Conservation (phyloP, 2,329 filamentous ascomycete species). For the Pseudocercospora fuligena region DNA sequence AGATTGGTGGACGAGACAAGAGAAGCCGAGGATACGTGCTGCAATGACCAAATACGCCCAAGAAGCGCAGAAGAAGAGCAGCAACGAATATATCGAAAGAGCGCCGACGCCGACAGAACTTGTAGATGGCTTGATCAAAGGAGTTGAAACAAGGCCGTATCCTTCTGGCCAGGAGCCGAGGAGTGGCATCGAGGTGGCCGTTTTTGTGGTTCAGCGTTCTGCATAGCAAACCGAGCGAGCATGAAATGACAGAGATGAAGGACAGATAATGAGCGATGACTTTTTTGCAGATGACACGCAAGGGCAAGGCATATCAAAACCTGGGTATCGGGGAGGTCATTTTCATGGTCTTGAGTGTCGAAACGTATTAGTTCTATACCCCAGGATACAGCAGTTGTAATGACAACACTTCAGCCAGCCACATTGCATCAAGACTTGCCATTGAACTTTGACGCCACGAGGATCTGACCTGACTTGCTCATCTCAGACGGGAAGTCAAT, state of each 20-base stretch:
- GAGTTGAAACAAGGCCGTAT: constrained; percentile 59
- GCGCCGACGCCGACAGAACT: constrained; percentile 55
- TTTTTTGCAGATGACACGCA: neutral
- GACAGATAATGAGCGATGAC: constrained; percentile 9
- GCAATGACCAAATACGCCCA: constrained; percentile 52
- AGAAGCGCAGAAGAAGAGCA: constrained; percentile 47
- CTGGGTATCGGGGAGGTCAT: neutral
- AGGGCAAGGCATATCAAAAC: neutral
- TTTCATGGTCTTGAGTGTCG: neutral
- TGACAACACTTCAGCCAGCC: constrained; percentile 1
- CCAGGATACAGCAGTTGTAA: constrained; percentile 4
- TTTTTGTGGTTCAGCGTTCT: constrained; percentile 51
- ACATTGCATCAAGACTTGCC: neutral
- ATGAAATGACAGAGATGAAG: constrained; percentile 11
- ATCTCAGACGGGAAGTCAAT: neutral
- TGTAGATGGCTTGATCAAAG: constrained; percentile 64
- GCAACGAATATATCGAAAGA: constrained; percentile 39
- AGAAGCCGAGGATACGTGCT: constrained; percentile 63
- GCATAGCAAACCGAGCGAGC: constrained; percentile 25
- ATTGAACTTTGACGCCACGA: neutral
- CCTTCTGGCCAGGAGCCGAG: constrained; percentile 49
- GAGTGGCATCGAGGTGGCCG: constrained; percentile 53
- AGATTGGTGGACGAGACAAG: constrained; percentile 69
- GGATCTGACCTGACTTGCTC: neutral
- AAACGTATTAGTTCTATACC: constrained; percentile 2